A percentile compares a stretch with the other conserved stretches of the same genome.
Conservation (phyloP, 768 basidiomycete genomes). For the Cyathus striatus region DNA sequence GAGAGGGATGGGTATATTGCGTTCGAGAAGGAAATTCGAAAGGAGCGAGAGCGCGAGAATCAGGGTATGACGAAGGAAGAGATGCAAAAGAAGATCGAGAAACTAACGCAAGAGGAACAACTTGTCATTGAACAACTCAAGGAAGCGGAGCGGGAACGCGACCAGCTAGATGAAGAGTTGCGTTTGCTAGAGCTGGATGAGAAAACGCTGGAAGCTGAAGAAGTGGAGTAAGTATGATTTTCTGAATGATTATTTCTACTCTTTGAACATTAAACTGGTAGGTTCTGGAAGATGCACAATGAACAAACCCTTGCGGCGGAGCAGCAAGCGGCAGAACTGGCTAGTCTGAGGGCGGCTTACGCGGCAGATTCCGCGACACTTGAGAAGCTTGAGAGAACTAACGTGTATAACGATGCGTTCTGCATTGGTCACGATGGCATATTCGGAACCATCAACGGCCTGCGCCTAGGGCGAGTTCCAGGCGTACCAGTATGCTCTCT, state of each 20-base stretch:
- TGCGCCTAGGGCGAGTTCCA: constrained; percentile 84
- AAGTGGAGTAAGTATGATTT: constrained; percentile 60
- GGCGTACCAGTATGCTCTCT: constrained; percentile 61
- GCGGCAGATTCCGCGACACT: constrained; percentile 70
- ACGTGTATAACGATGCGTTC: constrained; percentile 95
- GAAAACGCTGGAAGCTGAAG: constrained; percentile 73
- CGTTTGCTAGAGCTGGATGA: constrained; percentile 71
- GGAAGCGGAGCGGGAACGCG: constrained; percentile 71
- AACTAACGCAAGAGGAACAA: constrained; percentile 62
- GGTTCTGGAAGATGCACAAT: constrained; percentile 82
- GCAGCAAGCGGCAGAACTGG: constrained; percentile 63
- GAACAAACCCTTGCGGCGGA: constrained; percentile 61
- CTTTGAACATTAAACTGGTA: constrained; percentile 24
- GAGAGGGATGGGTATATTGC: constrained; percentile 92
- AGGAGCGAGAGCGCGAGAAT: constrained; percentile 70
- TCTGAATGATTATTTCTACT: not conserved
- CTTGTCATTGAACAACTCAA: constrained; percentile 71
- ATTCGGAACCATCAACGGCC: constrained; percentile 96
- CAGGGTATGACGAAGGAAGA: constrained; percentile 59
- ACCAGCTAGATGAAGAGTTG: constrained; percentile 71
- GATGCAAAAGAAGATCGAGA: constrained; percentile 68
- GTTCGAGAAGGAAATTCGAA: constrained; percentile 84
- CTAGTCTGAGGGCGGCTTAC: constrained; percentile 73
- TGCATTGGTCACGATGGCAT: constrained; percentile 93
- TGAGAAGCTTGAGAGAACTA: constrained; percentile 84